These are phyloP conservation scores for Vaccinium corymbosum DNA, from an alignment of 148 eudicot genomes.

Conservation along the genomic window DNA sequence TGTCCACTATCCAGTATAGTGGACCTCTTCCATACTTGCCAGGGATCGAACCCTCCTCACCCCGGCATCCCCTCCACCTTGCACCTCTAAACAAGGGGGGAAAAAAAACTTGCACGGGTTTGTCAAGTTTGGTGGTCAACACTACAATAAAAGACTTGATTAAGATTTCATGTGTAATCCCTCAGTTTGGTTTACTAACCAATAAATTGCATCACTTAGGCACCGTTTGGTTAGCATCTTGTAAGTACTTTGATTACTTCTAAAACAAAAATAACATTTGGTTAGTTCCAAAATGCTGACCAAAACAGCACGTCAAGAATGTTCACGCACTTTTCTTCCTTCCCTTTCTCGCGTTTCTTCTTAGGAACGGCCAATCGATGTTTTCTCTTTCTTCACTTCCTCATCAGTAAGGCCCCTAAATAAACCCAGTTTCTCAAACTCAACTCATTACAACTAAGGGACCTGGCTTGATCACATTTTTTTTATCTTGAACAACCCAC, in stretches of 20 bases:
- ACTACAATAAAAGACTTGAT: background rate
- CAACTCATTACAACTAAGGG: background rate
- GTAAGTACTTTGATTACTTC: background rate
- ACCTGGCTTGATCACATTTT: background rate
- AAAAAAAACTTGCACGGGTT: background rate
- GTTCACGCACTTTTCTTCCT: background rate
- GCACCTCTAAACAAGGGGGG: background rate
- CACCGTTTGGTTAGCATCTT: slow-evolving; percentile 2
- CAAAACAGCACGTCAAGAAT: background rate
- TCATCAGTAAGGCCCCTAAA: background rate
- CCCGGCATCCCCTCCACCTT: background rate
- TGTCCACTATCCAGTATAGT: background rate
- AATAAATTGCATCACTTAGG: background rate
- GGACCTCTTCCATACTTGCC: background rate
- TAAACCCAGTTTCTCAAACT: too few species aligned
- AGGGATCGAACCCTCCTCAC: background rate
- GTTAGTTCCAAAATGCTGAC: slow-evolving; percentile 1
- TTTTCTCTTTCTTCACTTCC: background rate
- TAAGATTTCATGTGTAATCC: background rate
- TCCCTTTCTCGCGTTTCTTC: background rate
- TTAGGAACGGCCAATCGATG: background rate
- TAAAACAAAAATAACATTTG: background rate
- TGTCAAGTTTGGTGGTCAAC: slow-evolving; percentile 1
- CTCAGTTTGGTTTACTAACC: background rate
- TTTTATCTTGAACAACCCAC: background rate